Conservation (phyloP, 805 yeast species). For the Isabelozyma heimii region DNA sequence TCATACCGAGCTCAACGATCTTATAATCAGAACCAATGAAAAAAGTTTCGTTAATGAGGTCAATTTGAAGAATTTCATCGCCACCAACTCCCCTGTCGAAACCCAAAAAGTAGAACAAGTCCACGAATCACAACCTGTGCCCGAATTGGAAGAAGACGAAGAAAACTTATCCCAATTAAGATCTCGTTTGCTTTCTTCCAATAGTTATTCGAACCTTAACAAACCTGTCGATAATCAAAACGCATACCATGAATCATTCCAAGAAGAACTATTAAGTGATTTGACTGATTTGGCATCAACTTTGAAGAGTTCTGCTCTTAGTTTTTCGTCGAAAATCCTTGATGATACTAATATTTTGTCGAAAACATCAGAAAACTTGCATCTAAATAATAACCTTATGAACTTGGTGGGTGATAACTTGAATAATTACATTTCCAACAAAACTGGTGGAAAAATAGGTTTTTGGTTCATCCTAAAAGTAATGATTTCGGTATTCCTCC, state of each 20-base stretch:
- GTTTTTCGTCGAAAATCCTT: constrained; percentile 33
- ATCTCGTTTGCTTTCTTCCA: constrained; percentile 15
- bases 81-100: neutral
- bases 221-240: constrained; percentile 18
- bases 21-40: constrained; percentile 19
- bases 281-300: constrained; percentile 46
- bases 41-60: constrained; percentile 15
- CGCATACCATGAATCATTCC: constrained; percentile 42
- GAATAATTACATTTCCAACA: constrained; percentile 34
- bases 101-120: neutral
- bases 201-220: constrained; percentile 4
- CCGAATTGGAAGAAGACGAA: constrained; percentile 4
- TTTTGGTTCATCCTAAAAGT: constrained; percentile 36
- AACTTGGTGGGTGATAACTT: constrained; percentile 33
- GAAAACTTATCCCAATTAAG: constrained; percentile 21
- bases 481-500: constrained; percentile 19
- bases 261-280: constrained; percentile 48
- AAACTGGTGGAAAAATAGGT: constrained; percentile 40
- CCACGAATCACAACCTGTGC: neutral
- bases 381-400: constrained; percentile 27
- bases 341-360: constrained; percentile 34
- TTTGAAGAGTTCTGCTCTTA: constrained; percentile 47
- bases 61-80: constrained; percentile 7
- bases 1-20: constrained; percentile 7
- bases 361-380: constrained; percentile 33